These are phyloP conservation scores for Ailanthus altissimus DNA, from an alignment of 345 rosid genomes.

Conservation along the genomic window DNA sequence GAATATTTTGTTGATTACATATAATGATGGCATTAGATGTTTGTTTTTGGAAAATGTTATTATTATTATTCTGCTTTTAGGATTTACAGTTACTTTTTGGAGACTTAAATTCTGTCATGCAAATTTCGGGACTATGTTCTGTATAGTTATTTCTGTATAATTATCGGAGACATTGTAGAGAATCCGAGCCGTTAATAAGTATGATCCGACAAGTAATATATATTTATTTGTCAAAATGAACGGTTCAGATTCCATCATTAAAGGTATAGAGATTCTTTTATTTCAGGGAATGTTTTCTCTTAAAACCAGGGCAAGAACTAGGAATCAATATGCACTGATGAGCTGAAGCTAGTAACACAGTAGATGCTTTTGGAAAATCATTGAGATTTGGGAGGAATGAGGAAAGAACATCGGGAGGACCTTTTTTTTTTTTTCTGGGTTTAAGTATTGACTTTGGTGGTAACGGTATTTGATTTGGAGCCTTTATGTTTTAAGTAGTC, in stretches of 20 bases:
- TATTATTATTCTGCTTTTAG: neutral
- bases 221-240: neutral
- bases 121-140: neutral
- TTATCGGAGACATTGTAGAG: neutral
- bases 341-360: neutral
- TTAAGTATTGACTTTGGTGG: neutral
- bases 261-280: neutral
- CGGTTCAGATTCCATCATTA: neutral
- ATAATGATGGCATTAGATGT: neutral
- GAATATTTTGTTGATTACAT: too few relatives aligned
- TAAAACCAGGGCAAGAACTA: neutral
- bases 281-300: neutral
- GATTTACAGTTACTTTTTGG: neutral
- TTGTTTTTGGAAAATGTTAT: neutral
- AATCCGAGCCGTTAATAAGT: neutral
- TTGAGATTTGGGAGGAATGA: neutral
- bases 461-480: neutral
- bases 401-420: neutral
- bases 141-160: neutral
- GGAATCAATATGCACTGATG: neutral
- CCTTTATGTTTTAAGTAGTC: neutral
- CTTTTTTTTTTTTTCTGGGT: neutral
- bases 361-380: neutral
- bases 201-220: neutral
- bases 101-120: neutral